These are phyloP conservation scores for Bacidia rubella DNA, from an alignment of 495 filamentous ascomycete genomes.

Conservation along the genomic window DNA sequence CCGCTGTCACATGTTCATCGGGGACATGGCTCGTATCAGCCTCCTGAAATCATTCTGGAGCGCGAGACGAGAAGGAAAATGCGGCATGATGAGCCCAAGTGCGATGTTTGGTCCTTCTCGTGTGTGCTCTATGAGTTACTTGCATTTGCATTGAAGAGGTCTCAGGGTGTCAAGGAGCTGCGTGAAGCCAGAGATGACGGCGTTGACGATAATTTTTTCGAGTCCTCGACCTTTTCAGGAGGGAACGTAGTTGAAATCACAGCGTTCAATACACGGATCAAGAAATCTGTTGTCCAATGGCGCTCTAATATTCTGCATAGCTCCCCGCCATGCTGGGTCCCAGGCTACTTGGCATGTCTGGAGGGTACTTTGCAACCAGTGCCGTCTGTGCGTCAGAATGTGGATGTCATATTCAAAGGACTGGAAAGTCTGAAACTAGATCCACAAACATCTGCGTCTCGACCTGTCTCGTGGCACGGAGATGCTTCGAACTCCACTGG, in stretches of 20 bases:
- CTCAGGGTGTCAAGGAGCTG: background rate
- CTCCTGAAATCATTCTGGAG: slow-evolving; percentile 5
- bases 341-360: background rate
- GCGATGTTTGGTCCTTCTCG: slow-evolving; percentile 9
- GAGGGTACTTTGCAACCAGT: background rate
- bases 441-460: too few species aligned
- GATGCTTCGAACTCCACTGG: too few species aligned
- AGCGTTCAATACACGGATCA: background rate
- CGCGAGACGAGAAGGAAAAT: too few species aligned
- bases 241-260: background rate
- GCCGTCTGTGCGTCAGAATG: background rate
- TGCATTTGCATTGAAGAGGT: slow-evolving; percentile 4
- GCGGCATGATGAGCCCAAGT: slow-evolving; percentile 4
- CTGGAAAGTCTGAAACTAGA: background rate
- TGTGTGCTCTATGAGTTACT: slow-evolving; percentile 7
- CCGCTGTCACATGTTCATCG: background rate
- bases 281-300: background rate
- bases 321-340: background rate
- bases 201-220: slow-evolving; percentile 1
- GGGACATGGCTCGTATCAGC: slow-evolving; percentile 4
- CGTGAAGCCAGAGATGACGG: background rate
- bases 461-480: too few species aligned
- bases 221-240: background rate
- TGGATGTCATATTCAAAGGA: background rate
- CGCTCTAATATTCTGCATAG: background rate